phyloP scores from a whole-genome alignment of 768 basidiomycete genomes.

The Leccinum rimulosum region DNA sequence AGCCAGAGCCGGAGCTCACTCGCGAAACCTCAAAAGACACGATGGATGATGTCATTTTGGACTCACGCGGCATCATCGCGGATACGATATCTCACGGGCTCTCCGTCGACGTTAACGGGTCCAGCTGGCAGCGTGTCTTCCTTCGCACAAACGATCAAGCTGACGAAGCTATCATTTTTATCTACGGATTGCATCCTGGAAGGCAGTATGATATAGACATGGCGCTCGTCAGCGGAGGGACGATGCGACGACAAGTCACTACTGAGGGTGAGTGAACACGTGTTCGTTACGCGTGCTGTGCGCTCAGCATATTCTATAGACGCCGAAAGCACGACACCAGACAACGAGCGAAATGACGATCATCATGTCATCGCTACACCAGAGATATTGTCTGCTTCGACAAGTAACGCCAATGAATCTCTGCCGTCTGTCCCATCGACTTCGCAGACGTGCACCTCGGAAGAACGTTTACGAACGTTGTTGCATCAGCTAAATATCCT shows the following conservation, averaged over 20 bases:
- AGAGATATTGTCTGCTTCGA: conserved; percentile 25
- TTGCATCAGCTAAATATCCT: conserved; percentile 63
- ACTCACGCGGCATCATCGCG: conserved; percentile 48
- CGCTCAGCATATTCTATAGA: conserved; percentile 14
- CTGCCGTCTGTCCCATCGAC: conserved; percentile 24
- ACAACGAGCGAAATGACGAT: conserved; percentile 25
- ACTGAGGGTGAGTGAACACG: conserved; percentile 51
- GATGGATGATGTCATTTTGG: conserved; percentile 32
- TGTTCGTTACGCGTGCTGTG: conserved; percentile 3
- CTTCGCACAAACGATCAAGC: conserved; percentile 75
- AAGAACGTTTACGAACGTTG: conserved; percentile 66
- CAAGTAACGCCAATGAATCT: conserved; percentile 22
- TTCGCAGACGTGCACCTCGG: conserved; percentile 43
- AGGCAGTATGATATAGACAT: conserved; percentile 90
- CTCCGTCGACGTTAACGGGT: conserved; percentile 75
- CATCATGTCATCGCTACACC: conserved; percentile 3
- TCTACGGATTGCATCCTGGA: conserved; percentile 86
- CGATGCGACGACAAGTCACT: conserved; percentile 62
- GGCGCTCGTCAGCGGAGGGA: conserved; percentile 62
- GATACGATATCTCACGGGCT: conserved; percentile 72
- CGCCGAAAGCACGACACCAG: conserved; percentile 20
- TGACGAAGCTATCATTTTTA: conserved; percentile 88
- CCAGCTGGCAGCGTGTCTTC: conserved; percentile 76
- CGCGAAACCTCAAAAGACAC: conserved; percentile 36
- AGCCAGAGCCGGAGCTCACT: conserved; percentile 29